These are phyloP conservation scores for Phytophthora podocarpi DNA, from an alignment of 352 stramenopile species.

Conservation along the genomic window DNA sequence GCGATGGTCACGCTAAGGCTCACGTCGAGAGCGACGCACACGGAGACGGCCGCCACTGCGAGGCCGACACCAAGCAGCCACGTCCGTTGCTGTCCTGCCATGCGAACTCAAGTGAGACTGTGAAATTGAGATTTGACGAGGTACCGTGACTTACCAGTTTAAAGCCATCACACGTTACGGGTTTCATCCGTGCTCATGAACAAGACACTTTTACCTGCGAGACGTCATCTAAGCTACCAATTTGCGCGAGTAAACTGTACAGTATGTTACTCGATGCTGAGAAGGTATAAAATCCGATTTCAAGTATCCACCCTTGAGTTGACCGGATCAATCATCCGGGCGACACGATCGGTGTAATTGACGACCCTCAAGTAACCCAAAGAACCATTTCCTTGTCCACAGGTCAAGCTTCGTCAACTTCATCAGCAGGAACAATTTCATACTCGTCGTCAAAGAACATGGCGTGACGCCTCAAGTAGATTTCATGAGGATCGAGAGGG, in stretches of 20 bases:
- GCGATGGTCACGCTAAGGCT: conserved; percentile 21
- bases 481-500: conserved; percentile 1
- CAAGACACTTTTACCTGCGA: not conserved
- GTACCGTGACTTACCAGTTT: conserved; percentile 14
- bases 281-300: too few species aligned
- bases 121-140: not conserved
- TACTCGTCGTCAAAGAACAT: conserved; percentile 25
- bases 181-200: too few species aligned
- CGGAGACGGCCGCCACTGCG: conserved; percentile 32
- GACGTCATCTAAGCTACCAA: too few species aligned
- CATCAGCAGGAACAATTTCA: conserved; percentile 15
- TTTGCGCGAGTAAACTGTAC: too few species aligned
- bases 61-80: conserved; percentile 43
- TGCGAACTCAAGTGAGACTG: conserved; percentile 9
- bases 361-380: too few species aligned
- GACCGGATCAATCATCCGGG: too few species aligned
- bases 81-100: conserved; percentile 20
- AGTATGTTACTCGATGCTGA: not conserved
- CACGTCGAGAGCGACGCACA: conserved; percentile 36
- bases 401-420: conserved; percentile 11
- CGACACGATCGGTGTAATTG: too few species aligned
- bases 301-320: too few species aligned
- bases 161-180: too few species aligned
- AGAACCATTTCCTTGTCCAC: not conserved
- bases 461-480: conserved; percentile 12